A percentile compares a stretch with the other conserved stretches of the same genome.
Conservation (phyloP, 2,329 filamentous ascomycete species). For the Colletotrichum spinosum region DNA sequence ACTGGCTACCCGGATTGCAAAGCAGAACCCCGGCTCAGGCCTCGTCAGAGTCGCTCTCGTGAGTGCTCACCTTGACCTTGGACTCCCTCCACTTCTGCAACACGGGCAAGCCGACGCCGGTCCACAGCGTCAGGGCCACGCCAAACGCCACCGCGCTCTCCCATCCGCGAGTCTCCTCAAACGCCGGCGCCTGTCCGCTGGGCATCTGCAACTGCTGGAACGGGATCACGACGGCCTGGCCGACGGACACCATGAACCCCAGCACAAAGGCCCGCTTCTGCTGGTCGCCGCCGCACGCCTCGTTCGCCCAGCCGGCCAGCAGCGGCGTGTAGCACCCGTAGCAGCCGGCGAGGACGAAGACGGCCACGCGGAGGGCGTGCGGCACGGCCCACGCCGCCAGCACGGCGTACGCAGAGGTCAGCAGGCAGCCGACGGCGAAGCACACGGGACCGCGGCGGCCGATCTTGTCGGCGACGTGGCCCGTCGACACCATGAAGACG, state of each 20-base stretch:
- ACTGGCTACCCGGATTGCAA: too few species aligned
- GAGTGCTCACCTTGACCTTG: constrained; percentile 20
- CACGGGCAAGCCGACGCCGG: constrained; percentile 44
- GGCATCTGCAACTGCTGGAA: constrained; percentile 54
- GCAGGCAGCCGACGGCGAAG: constrained; percentile 47
- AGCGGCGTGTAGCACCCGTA: constrained; percentile 57
- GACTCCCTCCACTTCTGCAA: constrained; percentile 39
- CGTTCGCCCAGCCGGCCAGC: constrained; percentile 54
- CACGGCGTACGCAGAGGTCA: constrained; percentile 51
- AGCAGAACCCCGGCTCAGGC: not conserved
- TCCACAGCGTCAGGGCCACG: constrained; percentile 49
- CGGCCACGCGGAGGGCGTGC: constrained; percentile 51
- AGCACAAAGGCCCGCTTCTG: constrained; percentile 56
- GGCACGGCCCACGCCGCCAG: constrained; percentile 53
- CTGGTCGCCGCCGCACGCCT: constrained; percentile 54
- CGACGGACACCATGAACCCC: constrained; percentile 52
- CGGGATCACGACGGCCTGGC: constrained; percentile 51
- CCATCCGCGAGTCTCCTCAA: constrained; percentile 51
- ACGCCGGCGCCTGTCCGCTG: constrained; percentile 50
- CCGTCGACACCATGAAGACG: constrained; percentile 52
- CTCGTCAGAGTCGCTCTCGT: constrained; percentile 31
- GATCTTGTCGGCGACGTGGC: constrained; percentile 50
- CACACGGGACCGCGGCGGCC: constrained; percentile 50
- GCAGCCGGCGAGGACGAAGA: constrained; percentile 52
- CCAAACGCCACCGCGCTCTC: constrained; percentile 47